Percentiles rank a stretch among this genome's conserved stretches.
Evolutionary conservation across 2,329 filamentous ascomycete species (phyloP).

Genomic region (Colletotrichum euphorbiae): DNA sequence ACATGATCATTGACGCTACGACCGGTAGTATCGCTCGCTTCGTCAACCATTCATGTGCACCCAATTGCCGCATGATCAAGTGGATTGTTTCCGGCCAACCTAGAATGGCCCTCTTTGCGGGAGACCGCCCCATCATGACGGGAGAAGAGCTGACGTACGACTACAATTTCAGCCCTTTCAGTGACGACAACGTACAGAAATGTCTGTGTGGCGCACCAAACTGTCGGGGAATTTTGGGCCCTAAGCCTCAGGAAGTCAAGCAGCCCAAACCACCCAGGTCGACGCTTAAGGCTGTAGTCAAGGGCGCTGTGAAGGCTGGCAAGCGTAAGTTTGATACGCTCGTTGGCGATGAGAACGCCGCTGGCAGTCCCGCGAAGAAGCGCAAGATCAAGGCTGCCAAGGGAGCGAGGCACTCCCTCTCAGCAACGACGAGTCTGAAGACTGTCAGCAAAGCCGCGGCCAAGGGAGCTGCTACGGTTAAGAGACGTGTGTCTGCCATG

Average conservation of each 20-base stretch:
- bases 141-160: conserved; percentile 98
- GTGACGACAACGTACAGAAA: conserved; percentile 74
- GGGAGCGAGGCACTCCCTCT: conserved; percentile 51
- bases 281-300: conserved; percentile 52
- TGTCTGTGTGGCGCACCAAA: conserved; percentile 73
- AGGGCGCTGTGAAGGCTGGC: conserved; percentile 57
- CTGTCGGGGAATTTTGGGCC: conserved; percentile 73
- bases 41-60: conserved; percentile 96
- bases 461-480: conserved; percentile 47
- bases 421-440: conserved; percentile 44
- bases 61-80: conserved; percentile 98
- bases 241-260: conserved; percentile 69
- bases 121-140: conserved; percentile 88
- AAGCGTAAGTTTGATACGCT: conserved; percentile 70
- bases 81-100: conserved; percentile 95
- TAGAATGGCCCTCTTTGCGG: conserved; percentile 96
- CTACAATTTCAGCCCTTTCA: conserved; percentile 79
- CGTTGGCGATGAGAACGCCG: conserved; percentile 55
- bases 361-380: conserved; percentile 36
- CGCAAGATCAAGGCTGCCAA: conserved; percentile 51
- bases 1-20: conserved; percentile 98
- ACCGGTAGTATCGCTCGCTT: conserved; percentile 96
- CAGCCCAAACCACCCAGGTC: conserved; percentile 58
- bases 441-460: conserved; percentile 50
- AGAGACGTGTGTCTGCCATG: conserved; percentile 51